Evolutionary conservation across 2,329 filamentous ascomycete genomes (phyloP).

Genomic region (Onygena corvina): DNA sequence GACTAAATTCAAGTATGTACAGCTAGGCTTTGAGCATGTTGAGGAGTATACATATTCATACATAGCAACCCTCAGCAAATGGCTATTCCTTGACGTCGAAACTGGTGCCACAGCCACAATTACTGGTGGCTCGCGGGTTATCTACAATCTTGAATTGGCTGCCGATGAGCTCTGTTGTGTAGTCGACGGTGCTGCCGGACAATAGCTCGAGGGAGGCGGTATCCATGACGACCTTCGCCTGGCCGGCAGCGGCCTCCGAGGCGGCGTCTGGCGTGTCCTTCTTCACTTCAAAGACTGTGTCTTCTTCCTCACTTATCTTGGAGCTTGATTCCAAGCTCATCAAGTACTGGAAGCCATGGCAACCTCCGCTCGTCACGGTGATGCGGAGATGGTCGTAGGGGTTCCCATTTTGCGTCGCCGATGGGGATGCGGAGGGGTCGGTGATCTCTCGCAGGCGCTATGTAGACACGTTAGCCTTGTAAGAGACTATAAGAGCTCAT

Average conservation of each 20-base stretch:
- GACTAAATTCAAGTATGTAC: slow-evolving; percentile 1
- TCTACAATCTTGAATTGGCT: slow-evolving; percentile 94
- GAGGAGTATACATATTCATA: background rate
- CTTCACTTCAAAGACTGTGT: slow-evolving; percentile 71
- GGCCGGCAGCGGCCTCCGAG: slow-evolving; percentile 32
- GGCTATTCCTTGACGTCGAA: slow-evolving; percentile 57
- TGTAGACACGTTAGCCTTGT: slow-evolving; percentile 6
- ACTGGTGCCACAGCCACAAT: slow-evolving; percentile 92
- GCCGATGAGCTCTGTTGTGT: slow-evolving; percentile 87
- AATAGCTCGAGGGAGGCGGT: slow-evolving; percentile 74
- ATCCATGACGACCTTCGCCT: slow-evolving; percentile 79
- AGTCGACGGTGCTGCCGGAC: slow-evolving; percentile 90
- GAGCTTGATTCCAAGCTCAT: slow-evolving; percentile 62
- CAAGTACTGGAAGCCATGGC: slow-evolving; percentile 94
- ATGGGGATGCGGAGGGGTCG: slow-evolving; percentile 34
- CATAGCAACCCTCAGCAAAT: background rate
- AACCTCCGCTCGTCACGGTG: slow-evolving; percentile 83
- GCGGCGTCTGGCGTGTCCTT: slow-evolving; percentile 20
- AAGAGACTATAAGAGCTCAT: slow-evolving; percentile 24
- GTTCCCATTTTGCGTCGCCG: slow-evolving; percentile 41
- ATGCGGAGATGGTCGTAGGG: slow-evolving; percentile 79
- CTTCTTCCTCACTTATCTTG: slow-evolving; percentile 58
- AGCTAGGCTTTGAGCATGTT: too few species aligned
- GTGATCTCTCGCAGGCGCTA: slow-evolving; percentile 68
- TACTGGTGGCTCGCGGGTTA: slow-evolving; percentile 83